Base-by-base conservation (phyloP, 2,329 filamentous ascomycete genomes). In the Alternaria metachromatica region DNA sequence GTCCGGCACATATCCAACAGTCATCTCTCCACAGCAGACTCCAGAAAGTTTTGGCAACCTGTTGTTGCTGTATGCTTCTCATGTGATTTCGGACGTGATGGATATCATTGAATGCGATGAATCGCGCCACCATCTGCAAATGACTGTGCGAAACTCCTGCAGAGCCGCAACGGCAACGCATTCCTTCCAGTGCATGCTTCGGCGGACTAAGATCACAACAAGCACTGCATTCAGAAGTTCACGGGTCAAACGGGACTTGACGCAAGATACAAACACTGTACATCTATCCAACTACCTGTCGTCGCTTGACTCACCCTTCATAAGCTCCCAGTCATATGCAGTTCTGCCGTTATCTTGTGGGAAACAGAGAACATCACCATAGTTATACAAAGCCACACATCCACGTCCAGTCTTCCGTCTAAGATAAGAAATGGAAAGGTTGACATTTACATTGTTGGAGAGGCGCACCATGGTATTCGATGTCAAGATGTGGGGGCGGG, bases 311-410 rank as follows among this genome's bases (percentile, higher is more conserved):
- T 28, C 21, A 55, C 53, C 21, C 37, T 37, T 33, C 49, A 53
- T 21, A 53, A 8, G 3, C 28, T 21, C 28, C 49, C 20, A 53
- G 10, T 41, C 49, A 53, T 53, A 8, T 13, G 30, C 49, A 33
- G 0, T 15, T 25, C 28, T 53, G 30, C 20, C 6, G 49, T 53
- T 46, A 62, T 63, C 64, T 67, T 63, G 63, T 62, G 28, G 64
- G 63, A 66, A 67, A 66, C 63, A 11, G 28, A 9, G 68, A 69
- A 69, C 58, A 67, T 72, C 71, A 73, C 71, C 37, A 55, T 72
- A 71, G 67, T 74, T 67, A 67, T 75, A 73, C 71, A 76, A 60
- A 64, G 63, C 49, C 30, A 28, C 62, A 55, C 33, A 61, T 64
- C 65, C 67, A 65, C 26, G 59, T 68, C 64, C 48, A 26, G 67